Evolutionary conservation across 805 yeast genomes (phyloP), one percentile per base, ranked within the genome.

Genomic region (Metschnikowia sp.): DNA sequence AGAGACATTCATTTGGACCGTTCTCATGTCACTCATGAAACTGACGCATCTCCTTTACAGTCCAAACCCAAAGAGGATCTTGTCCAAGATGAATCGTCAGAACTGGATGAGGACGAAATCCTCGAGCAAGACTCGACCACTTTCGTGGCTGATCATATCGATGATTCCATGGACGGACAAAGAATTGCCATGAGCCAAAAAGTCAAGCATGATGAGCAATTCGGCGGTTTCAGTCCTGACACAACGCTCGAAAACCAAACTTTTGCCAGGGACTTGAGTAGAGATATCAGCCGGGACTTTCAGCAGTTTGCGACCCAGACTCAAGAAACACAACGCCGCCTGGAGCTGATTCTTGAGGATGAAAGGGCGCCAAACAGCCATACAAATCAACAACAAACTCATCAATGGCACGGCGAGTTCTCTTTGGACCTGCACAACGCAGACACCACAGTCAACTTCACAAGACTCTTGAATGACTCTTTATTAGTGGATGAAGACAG

Each of bases 221-320:
- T 49, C 32, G 40, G 40, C n/a, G 48, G 42, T 6, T 51, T 51
- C 38, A 51, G 55, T 18, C 51, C 51, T 6, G 52, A 51, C 26
- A 37, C 55, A 8, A 46, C 55, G 7, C 36, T 37, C 22, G 53
- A 49, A 11, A 44, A 34, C n/a, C 46, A 42, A 18, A 32, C 38
- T 5, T 39, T 40, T 26, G 48, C 38, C n/a, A 36, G 19, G 4
- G 49, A 49, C 22, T 39, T 32, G 43, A 48, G 41, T 12, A 34
- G 45, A 6, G 48, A 51, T 12, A 39, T 51, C 15, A 51, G 54
- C 32, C 42, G 44, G 26, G 40, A 32, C 4, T 51, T 51, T 29
- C 46, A 51, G 12, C 44, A 49, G 28, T 44, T 45, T 34, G 50
- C 54, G 5, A 45, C 54, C n/a, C 48, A 49, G 10, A 49, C 54